Evolutionary conservation across 2,329 filamentous ascomycete genomes (phyloP), one percentile per base, ranked within the genome.

Genomic region (Purpureocillium takamizusanense): DNA sequence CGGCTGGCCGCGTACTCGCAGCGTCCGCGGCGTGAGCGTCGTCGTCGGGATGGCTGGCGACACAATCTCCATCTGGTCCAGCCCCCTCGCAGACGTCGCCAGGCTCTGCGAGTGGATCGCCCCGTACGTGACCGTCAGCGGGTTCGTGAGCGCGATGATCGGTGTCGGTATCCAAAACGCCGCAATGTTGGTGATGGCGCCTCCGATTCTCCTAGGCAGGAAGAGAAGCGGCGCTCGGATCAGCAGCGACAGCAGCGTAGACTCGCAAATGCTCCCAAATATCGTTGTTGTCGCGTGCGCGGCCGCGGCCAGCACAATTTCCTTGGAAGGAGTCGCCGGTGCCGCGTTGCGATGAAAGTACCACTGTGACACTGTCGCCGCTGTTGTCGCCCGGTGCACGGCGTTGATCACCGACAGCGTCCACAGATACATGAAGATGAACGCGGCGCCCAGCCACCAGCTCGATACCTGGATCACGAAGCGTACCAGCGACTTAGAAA

Each of bases 361-460:
- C 92, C 92, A 98, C 61, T 98, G 92, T 31, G 87, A 94, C 17
- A 97, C 90, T 1, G 90, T 95, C 10, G 92, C 92, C 17, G 88
- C 90, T 12, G 90, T 95, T 13, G 89, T 92, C 16, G 86, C 82
- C 42, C 92, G 81, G 59, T 98, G 90, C 16, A 97, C 76, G 14
- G 87, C 88, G 41, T 87, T 83, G 55, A 94, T 80, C 41, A 97
- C 78, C 3, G 85, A 84, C 31, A 95, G 69, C 0, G 88, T 92
- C 92, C 92, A 98, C 49, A 97, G 80, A 61, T 95, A 97, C 67
- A 95, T 83, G 42, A 97, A 66, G 48, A 95, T 78, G 63, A 95
- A 98, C 58, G 82, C 94, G 17, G 78, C 74, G n/a, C 86, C 92
- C 4, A 98, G 71, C 86, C 88, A 95, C 90, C 90, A 97, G 51